A percentile compares a stretch with the other conserved stretches of the same genome.
These are phyloP conservation scores for Hylodesmum podocarpum DNA, from an alignment of 306 rosid species.

Conservation along the genomic window DNA sequence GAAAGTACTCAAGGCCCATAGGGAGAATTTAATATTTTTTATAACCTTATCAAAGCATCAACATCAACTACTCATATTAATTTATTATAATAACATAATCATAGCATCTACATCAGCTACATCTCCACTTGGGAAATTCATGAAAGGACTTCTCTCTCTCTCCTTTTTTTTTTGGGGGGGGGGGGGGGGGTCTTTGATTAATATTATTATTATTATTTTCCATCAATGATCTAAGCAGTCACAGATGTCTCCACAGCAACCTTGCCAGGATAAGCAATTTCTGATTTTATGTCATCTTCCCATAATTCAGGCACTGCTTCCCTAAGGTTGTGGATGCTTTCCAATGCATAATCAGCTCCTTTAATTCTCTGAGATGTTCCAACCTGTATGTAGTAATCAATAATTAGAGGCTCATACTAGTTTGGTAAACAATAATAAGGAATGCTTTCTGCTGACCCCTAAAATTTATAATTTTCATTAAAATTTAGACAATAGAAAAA, in stretches of 20 bases:
- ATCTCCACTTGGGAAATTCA: conserved; percentile 17
- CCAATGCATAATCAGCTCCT: conserved; percentile 94
- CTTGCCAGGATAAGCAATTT: conserved; percentile 64
- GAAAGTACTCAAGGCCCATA: neutral
- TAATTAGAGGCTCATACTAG: conserved; percentile 7
- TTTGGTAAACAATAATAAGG: neutral
- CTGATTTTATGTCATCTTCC: conserved; percentile 71
- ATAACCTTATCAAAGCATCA: conserved; percentile 29
- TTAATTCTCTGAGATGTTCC: conserved; percentile 83
- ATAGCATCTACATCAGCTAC: conserved; percentile 41
- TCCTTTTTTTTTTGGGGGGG: neutral
- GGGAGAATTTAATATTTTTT: conserved; percentile 22
- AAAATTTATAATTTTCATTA: too few species aligned
- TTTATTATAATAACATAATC: conserved; percentile 27
- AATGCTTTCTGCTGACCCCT: too few species aligned
- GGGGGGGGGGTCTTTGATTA: too few species aligned
- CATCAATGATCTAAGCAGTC: conserved; percentile 52
- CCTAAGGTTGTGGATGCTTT: conserved; percentile 91
- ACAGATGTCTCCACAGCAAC: conserved; percentile 87
- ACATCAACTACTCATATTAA: conserved; percentile 30
- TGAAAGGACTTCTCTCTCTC: neutral
- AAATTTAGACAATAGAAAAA: too few species aligned
- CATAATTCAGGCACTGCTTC: conserved; percentile 90
- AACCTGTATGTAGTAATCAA: conserved; percentile 43
- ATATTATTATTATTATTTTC: neutral